Evolutionary conservation across 768 basidiomycete species (phyloP), one percentile per base, ranked within the genome.

Genomic region (Pulveroboletus sp.): DNA sequence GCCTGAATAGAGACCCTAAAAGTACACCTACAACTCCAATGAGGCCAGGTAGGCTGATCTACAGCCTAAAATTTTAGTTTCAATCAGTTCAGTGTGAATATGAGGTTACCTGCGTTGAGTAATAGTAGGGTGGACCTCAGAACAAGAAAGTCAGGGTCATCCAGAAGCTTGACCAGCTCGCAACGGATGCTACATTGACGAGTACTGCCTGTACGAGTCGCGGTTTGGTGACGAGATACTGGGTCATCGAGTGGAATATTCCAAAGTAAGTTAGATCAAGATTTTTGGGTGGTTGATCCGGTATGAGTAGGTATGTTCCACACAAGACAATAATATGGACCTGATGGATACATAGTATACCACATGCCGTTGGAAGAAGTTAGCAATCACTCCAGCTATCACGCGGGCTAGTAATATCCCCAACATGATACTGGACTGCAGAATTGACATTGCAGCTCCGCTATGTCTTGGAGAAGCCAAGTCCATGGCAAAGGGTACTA

Each of bases 11-110:
- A 5, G 62, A 59, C 0, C 63, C 65, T 6, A 31, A 51, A 11
- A 57, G 35, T 21, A 74, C 66, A 24, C 70, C 76, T 21, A 44
- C 54, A 39, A 73, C 62, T 13, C 78, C 77, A 8, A 78, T 47
- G 6, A 79, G 68, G 21, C 76, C 77, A 53, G 78, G 75, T n/a
- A 79, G 59, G 31, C 77, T 77, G 44, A 76, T 76, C 17, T 66
- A 63, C 32, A 60, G 53, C 41, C 56, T 47, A n/a, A 4, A 17
- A 28, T 3, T 11, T 35, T 10, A 14, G 7, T 46, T 39, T 61
- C 27, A 55, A 31, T n/a, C 17, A 33, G 24, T 28, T 43, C 43
- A 9, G 6, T 1, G 26, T 1, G 17, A 36, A 8, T 9, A 24
- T 2, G n/a, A 39, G 27, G 18, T 32, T 9, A 59, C 63, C n/a